phyloP scores from a whole-genome alignment of 208 protist species.

The Trypanosomatidae sp. region DNA sequence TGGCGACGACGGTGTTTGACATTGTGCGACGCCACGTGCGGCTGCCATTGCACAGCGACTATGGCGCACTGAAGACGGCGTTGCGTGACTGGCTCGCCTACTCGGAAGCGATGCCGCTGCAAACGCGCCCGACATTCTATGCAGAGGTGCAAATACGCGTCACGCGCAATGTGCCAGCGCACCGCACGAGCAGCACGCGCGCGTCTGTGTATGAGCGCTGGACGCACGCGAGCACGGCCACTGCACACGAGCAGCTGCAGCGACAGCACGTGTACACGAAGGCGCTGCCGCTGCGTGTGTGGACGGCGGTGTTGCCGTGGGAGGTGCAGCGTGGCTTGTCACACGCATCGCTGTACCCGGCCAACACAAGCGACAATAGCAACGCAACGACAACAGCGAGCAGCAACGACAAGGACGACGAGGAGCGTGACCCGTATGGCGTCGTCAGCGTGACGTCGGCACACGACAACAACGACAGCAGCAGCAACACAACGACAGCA shows the following conservation, averaged over 20 bases:
- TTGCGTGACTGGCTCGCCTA: constrained; percentile 59
- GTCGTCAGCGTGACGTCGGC: constrained; percentile 17
- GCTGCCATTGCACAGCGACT: constrained; percentile 33
- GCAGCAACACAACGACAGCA: background rate
- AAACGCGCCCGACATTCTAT: constrained; percentile 29
- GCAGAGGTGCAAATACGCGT: background rate
- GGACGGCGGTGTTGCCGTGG: constrained; percentile 76
- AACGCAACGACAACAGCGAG: constrained; percentile 9
- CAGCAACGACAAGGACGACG: constrained; percentile 4
- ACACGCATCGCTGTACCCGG: too few relatives aligned
- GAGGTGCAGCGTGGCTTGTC: constrained; percentile 79
- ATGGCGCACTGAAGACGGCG: constrained; percentile 31
- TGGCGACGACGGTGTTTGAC: constrained; percentile 9
- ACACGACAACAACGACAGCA: background rate
- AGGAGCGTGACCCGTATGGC: constrained; percentile 44
- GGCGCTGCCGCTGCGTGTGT: constrained; percentile 47
- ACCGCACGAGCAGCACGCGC: too few relatives aligned
- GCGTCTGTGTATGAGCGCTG: too few relatives aligned
- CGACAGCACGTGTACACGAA: too few relatives aligned
- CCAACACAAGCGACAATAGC: too few relatives aligned
- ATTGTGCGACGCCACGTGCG: constrained; percentile 43
- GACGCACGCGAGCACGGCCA: too few relatives aligned
- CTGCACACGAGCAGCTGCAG: too few relatives aligned
- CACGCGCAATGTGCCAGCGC: background rate
- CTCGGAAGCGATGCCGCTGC: constrained; percentile 28